Percentiles rank a stretch among this genome's conserved stretches.
Conservation (phyloP, 2,329 filamentous ascomycete genomes). For the Gremmenia infestans region DNA sequence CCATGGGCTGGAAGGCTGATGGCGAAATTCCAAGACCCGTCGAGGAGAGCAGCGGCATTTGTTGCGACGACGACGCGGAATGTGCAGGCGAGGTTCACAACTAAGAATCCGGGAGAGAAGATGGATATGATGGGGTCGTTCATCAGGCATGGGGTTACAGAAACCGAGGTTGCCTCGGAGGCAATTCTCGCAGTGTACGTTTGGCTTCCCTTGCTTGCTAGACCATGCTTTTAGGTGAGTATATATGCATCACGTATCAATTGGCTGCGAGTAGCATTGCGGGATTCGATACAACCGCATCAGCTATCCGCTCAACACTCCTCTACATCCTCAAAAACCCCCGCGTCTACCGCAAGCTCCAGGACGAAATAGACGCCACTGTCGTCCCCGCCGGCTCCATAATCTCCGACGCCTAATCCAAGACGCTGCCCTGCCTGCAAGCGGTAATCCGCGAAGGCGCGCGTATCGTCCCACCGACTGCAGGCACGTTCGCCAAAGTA, state of each 20-base stretch:
- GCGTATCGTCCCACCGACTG: slow-evolving; percentile 41
- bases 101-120: slow-evolving; percentile 35
- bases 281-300: slow-evolving; percentile 54
- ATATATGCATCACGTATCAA: not conserved
- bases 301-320: slow-evolving; percentile 38
- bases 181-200: slow-evolving; percentile 23
- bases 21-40: not conserved
- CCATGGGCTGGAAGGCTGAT: slow-evolving; percentile 2
- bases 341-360: slow-evolving; percentile 10
- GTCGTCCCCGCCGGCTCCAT: not conserved
- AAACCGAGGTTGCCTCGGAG: slow-evolving; percentile 12
- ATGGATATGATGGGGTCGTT: slow-evolving; percentile 51
- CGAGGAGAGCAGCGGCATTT: no score
- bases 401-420: slow-evolving; percentile 4
- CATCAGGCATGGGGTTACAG: slow-evolving; percentile 36
- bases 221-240: no score
- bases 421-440: slow-evolving; percentile 41
- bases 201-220: no score
- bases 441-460: slow-evolving; percentile 46
- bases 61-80: no score
- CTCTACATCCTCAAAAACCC: slow-evolving; percentile 18
- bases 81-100: slow-evolving; percentile 16
- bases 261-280: slow-evolving; percentile 35
- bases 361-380: slow-evolving; percentile 11
- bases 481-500: slow-evolving; percentile 21